Percentiles rank a stretch among this genome's conserved stretches.
Evolutionary conservation across 2,329 filamentous ascomycete genomes (phyloP).

Genomic region (Aspergillus floridensis): DNA sequence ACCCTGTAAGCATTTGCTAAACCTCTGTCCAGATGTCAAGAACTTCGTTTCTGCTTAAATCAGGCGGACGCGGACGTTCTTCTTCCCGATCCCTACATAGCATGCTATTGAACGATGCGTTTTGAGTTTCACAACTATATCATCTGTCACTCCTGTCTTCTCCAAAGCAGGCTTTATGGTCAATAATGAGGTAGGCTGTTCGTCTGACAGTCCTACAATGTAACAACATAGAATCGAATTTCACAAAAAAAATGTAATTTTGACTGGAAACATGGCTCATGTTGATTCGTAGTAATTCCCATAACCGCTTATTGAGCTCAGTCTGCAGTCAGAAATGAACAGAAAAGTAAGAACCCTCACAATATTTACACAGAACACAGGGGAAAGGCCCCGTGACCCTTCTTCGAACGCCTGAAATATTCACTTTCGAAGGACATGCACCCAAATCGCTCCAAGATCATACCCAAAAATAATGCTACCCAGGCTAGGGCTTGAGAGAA

Average conservation of each 20-base stretch:
- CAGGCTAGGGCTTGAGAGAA: not conserved
- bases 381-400: not conserved
- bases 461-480: not conserved
- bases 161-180: not conserved
- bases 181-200: not conserved
- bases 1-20: constrained; percentile 11
- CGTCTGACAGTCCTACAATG: constrained; percentile 9
- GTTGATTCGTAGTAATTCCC: not conserved
- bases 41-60: constrained; percentile 70
- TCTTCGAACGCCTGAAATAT: constrained; percentile 5
- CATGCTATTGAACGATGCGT: not conserved
- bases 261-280: not conserved
- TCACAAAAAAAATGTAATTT: constrained; percentile 15
- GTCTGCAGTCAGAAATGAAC: not conserved
- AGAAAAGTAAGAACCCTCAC: not conserved
- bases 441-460: constrained; percentile 13
- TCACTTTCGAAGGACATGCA: not conserved
- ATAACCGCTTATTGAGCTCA: too few species aligned
- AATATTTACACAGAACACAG: not conserved
- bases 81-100: not conserved
- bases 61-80: not conserved
- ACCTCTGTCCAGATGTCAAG: constrained; percentile 64
- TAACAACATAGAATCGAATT: constrained; percentile 26
- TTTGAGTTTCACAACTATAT: not conserved
- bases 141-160: not conserved